Percentiles rank a stretch among this genome's conserved stretches.
Conservation (phyloP, 768 basidiomycete genomes). For the Hericium erinaceus region DNA sequence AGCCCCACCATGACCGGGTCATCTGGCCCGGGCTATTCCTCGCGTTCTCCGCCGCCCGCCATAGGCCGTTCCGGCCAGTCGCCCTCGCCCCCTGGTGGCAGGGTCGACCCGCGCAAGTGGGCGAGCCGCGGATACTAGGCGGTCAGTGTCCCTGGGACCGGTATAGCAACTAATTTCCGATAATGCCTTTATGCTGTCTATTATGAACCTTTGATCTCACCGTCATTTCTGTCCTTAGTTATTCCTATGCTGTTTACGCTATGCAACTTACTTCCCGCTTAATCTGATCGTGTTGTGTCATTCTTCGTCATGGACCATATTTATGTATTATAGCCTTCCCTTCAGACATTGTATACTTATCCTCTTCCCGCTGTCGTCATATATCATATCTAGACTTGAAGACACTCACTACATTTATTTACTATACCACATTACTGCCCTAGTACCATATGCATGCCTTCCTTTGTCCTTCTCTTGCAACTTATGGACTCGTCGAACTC, state of each 20-base stretch:
- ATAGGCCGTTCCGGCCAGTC: slow-evolving; percentile 5
- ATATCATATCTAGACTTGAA: neutral
- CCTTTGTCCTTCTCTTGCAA: neutral
- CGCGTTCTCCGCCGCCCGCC: slow-evolving; percentile 7
- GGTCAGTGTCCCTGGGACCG: slow-evolving; percentile 2
- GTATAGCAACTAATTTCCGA: slow-evolving; percentile 7
- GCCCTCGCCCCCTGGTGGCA: slow-evolving; percentile 10
- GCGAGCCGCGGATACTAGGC: slow-evolving; percentile 11
- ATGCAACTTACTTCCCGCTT: neutral
- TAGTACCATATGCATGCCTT: neutral
- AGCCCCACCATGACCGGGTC: slow-evolving; percentile 6
- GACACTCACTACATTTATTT: neutral
- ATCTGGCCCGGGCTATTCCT: slow-evolving; percentile 1
- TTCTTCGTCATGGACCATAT: neutral
- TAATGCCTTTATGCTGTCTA: neutral
- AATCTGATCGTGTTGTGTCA: neutral
- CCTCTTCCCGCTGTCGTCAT: neutral
- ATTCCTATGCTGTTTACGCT: neutral
- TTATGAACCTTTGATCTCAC: neutral
- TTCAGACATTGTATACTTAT: neutral
- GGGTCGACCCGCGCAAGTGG: slow-evolving; percentile 9
- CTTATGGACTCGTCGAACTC: neutral
- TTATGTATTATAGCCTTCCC: neutral
- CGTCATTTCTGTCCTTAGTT: neutral
- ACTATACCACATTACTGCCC: neutral